These are phyloP conservation scores for Coemansia sp. DNA, from an alignment of 192 early-diverging fungal genomes.

Conservation along the genomic window DNA sequence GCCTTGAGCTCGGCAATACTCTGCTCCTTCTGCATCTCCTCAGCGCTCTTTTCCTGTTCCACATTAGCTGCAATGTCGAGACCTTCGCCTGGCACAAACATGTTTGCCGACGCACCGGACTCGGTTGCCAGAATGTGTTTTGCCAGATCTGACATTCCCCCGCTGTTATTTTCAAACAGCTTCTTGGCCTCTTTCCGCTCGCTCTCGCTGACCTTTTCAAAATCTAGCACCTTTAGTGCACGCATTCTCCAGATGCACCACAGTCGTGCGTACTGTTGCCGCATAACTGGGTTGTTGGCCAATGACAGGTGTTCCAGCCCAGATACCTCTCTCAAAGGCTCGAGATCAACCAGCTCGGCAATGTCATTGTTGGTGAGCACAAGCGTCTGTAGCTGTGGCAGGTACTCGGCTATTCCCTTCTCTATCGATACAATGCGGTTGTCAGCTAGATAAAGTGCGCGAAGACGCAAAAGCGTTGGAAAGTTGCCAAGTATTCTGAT, in stretches of 20 bases:
- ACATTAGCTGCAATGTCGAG: slow-evolving; percentile 40
- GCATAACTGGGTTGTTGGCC: slow-evolving; percentile 83
- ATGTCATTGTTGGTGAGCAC: slow-evolving; percentile 88
- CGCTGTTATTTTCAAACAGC: slow-evolving; percentile 70
- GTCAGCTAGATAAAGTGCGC: slow-evolving; percentile 73
- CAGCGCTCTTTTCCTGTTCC: slow-evolving; percentile 11
- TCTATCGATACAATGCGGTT: slow-evolving; percentile 90
- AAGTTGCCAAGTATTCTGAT: slow-evolving; percentile 84
- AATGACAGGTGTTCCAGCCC: slow-evolving; percentile 66
- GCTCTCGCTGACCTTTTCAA: slow-evolving; percentile 67
- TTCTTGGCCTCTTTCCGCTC: slow-evolving; percentile 79
- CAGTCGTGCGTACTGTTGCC: slow-evolving; percentile 77
- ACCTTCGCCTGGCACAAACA: slow-evolving; percentile 86
- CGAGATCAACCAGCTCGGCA: slow-evolving; percentile 80
- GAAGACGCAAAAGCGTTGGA: slow-evolving; percentile 74
- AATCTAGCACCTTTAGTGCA: slow-evolving; percentile 81
- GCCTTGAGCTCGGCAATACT: slow-evolving; percentile 45
- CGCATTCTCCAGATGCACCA: slow-evolving; percentile 78
- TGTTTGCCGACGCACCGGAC: slow-evolving; percentile 52
- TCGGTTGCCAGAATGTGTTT: slow-evolving; percentile 64
- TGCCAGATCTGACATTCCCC: slow-evolving; percentile 61
- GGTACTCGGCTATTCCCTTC: slow-evolving; percentile 54
- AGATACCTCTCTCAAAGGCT: slow-evolving; percentile 57
- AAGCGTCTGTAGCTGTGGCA: slow-evolving; percentile 78
- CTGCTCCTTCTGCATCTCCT: slow-evolving; percentile 19